Evolutionary conservation across 2,329 filamentous ascomycete genomes (phyloP).

Genomic region (Penicillium brevicompactum): DNA sequence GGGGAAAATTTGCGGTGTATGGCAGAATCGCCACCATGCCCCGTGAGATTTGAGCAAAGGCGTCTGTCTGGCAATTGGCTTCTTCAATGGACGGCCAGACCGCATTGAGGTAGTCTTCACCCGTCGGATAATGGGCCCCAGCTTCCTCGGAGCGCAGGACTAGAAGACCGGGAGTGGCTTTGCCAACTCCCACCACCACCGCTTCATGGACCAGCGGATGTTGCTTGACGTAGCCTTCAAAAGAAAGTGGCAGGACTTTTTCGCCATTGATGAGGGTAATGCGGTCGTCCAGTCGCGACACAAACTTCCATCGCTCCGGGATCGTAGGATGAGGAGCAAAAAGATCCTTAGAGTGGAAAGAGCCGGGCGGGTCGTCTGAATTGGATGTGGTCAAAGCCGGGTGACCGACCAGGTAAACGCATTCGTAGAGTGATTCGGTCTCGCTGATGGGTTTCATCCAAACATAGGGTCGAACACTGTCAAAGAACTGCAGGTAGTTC

Average conservation of each 20-base stretch:
- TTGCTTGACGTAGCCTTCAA: slow-evolving; percentile 37
- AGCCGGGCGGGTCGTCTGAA: slow-evolving; percentile 34
- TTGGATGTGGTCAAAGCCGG: slow-evolving; percentile 36
- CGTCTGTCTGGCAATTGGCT: slow-evolving; percentile 45
- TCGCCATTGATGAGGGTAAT: slow-evolving; percentile 37
- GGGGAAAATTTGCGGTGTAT: slow-evolving; percentile 44
- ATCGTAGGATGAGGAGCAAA: slow-evolving; percentile 35
- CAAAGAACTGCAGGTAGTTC: slow-evolving; percentile 47
- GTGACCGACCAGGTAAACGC: slow-evolving; percentile 34
- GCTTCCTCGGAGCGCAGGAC: slow-evolving; percentile 20
- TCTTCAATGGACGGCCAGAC: slow-evolving; percentile 40
- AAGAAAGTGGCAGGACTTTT: slow-evolving; percentile 36
- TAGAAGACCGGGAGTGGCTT: slow-evolving; percentile 31
- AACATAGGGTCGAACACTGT: slow-evolving; percentile 39
- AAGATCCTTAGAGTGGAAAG: slow-evolving; percentile 36
- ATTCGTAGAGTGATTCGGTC: slow-evolving; percentile 29
- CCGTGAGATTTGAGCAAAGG: slow-evolving; percentile 46
- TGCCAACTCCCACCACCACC: slow-evolving; percentile 33
- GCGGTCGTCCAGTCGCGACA: slow-evolving; percentile 35
- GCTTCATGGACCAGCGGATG: slow-evolving; percentile 33
- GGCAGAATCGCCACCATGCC: slow-evolving; percentile 44
- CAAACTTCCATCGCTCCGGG: slow-evolving; percentile 35
- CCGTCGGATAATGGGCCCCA: slow-evolving; percentile 28
- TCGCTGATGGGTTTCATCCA: slow-evolving; percentile 39
- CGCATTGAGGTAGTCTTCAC: slow-evolving; percentile 40